Base-by-base conservation (phyloP, 306 rosid genomes). In the Glycine latifolia region DNA sequence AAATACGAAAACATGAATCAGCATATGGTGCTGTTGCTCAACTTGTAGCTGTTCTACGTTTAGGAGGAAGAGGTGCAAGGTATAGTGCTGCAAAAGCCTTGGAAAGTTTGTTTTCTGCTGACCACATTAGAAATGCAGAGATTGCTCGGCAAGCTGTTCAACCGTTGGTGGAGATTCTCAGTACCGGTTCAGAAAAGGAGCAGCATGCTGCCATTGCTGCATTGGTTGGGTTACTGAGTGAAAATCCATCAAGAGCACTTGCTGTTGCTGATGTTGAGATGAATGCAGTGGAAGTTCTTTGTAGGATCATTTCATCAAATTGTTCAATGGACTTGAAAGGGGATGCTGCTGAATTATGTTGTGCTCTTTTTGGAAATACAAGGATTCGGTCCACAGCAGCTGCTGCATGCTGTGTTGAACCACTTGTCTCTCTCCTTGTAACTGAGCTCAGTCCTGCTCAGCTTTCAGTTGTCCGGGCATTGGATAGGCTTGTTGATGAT, bases 151-250 rank as follows among this genome's bases (percentile, higher is more conserved):
- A 96, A 79, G 97, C 99, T 77, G 91, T 96, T 78, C 99, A 93
- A 77, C 99, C 99, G 26, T 89, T 96, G 89, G 97, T 96, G 83
- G 99, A 96, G 92, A 96, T 96, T 89, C 98, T 96, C 75, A 94
- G 82, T 85, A 92, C 97, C 53, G 99, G 99, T 79, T 81, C 91
- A 75, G 98, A 96, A 91, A 93, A 79, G 89, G 99, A 96, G 83
- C 99, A 96, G 84, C 99, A 96, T 83, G 99, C 99, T 82, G 94
- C 94, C 41, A 96, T 96, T 82, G 99, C 98, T 81, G 97, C 99
- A 77, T 89, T 96, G 79, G 91, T 96, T 76, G 91, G 97, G 84
- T 82, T 93, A 78, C 89, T 96, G 88, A 96, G 97, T 81, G 99
- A 96, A 90, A 96, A 96, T 63, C 94, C 99, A 75, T 96, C 99